phyloP scores from a whole-genome alignment of 148 eudicot species.

The Rhododendron vialii region DNA sequence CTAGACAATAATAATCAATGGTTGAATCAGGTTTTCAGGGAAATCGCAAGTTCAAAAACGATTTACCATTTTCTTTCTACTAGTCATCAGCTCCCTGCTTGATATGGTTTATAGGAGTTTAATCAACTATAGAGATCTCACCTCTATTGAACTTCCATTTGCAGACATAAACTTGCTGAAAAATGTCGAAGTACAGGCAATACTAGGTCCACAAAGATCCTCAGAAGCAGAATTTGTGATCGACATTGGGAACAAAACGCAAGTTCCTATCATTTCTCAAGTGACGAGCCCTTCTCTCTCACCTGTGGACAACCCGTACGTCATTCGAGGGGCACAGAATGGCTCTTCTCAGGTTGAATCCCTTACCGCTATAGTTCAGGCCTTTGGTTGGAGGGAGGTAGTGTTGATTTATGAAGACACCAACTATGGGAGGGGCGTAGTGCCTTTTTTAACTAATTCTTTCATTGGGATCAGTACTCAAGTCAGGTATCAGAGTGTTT shows the following conservation, averaged over 20 bases:
- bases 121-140: not conserved
- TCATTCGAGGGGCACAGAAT: conserved; percentile 52
- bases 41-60: too few species aligned
- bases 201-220: conserved; percentile 60
- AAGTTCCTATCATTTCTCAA: conserved; percentile 55
- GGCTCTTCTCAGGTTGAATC: conserved; percentile 57
- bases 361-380: conserved; percentile 42
- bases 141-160: not conserved
- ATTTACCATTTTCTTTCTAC: too few species aligned
- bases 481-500: conserved; percentile 28
- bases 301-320: conserved; percentile 40
- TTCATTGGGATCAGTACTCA: conserved; percentile 23
- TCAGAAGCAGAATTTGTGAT: conserved; percentile 52
- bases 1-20: too few species aligned
- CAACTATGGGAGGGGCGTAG: conserved; percentile 38
- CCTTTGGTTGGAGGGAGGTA: conserved; percentile 60
- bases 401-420: conserved; percentile 46
- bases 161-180: conserved; percentile 53
- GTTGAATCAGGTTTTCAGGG: too few species aligned
- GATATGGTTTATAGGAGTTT: not conserved
- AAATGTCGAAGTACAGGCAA: conserved; percentile 48
- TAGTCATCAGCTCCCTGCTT: too few species aligned
- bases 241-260: conserved; percentile 38
- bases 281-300: conserved; percentile 56
- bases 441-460: conserved; percentile 40